phyloP scores from a whole-genome alignment of 2,329 filamentous ascomycete species.

The Xylogone sp. region DNA sequence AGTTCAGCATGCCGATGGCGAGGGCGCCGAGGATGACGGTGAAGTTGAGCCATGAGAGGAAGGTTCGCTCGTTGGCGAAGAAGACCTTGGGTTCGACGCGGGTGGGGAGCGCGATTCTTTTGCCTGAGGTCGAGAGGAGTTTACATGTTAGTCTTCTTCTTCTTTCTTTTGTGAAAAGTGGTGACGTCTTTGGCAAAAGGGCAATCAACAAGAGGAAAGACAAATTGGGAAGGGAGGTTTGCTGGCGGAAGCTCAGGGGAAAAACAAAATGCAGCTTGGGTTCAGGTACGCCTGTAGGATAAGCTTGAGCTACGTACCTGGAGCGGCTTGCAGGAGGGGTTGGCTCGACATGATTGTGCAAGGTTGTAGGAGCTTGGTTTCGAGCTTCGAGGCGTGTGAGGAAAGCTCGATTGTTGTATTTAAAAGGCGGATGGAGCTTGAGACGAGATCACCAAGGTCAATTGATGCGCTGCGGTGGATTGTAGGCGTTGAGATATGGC shows the following conservation, averaged over 20 bases:
- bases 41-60: conserved; percentile 99
- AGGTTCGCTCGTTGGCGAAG: conserved; percentile 99
- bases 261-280: too few species aligned
- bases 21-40: conserved; percentile 96
- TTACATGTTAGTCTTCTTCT: conserved; percentile 9
- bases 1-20: conserved; percentile 96
- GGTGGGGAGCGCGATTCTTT: conserved; percentile 95
- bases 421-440: neutral
- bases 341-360: conserved; percentile 78
- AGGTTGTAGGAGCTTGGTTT: neutral
- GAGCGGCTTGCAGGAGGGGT: conserved; percentile 90
- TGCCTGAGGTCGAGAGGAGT: conserved; percentile 55
- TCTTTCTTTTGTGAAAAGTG: too few species aligned
- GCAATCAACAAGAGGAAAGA: neutral
- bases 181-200: neutral
- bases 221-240: conserved; percentile 1
- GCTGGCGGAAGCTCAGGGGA: too few species aligned
- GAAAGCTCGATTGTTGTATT: neutral
- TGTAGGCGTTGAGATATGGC: neutral
- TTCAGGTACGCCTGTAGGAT: too few species aligned
- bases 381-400: neutral
- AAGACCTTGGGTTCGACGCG: conserved; percentile 99
- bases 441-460: neutral
- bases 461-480: neutral
- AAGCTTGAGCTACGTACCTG: conserved; percentile 66